Evolutionary conservation across 768 basidiomycete species (phyloP), one percentile per base, ranked within the genome.

Genomic region (Filobasidium floriforme): DNA sequence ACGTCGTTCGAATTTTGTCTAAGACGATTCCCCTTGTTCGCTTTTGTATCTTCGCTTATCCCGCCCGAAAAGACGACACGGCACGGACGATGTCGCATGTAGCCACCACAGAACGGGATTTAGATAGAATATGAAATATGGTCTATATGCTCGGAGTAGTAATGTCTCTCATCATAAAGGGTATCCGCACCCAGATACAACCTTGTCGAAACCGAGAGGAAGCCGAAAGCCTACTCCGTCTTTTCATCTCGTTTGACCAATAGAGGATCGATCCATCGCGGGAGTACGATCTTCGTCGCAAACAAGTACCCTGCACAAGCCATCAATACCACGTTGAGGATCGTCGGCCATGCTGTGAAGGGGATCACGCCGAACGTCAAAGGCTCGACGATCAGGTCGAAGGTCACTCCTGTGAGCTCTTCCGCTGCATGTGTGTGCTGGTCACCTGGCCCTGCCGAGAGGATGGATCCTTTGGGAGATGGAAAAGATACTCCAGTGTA

Each of bases 321-420:
- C 46, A 49, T 49, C 22, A 49, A 22, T 18, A 49, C 46, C 6
- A 49, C 46, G 14, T 15, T 57, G 22, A 22, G 15, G 54, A 57
- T 57, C 22, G 54, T 32, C 26, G 54, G n/a, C 54, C 54, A 57
- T 19, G 54, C 54, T 24, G 54, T 57, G 18, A 15, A 24, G 22
- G 54, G 54, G 15, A 57, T 15, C 54, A 57, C 54, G 22, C 54
- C 54, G 54, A 57, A 57, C 19, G 54, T 57, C 54, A 57, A 57
- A 4, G 54, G 54, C 54, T 57, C 54, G 54, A 57, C 26, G 54
- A 57, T 22, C 22, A 57, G 19, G 26, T 57, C 54, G 26, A 57
- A 57, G 15, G 24, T 28, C 3, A 57, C 14, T n/a, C 7, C 19
- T 19, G 24, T 12, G 6, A 24, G 18, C 46, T 51, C 46, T 24